Percentiles rank a stretch among this genome's conserved stretches.
These are phyloP conservation scores for Cephalotrichum gorgonifer DNA, from an alignment of 2,329 filamentous ascomycete genomes.

Conservation along the genomic window DNA sequence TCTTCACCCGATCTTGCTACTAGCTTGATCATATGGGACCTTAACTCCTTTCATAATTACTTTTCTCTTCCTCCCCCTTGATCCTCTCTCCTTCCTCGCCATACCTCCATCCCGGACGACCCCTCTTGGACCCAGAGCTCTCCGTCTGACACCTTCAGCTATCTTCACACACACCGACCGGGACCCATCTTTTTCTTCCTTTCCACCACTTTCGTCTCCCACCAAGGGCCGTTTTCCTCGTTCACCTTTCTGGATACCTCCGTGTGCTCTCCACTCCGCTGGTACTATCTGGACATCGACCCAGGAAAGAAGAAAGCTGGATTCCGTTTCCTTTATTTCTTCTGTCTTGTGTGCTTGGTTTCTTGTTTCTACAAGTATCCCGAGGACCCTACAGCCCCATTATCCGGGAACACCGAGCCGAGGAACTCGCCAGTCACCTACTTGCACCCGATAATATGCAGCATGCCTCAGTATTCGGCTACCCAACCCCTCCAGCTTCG, in stretches of 20 bases:
- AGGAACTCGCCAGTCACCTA: neutral
- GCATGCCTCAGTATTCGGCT: conserved; percentile 46
- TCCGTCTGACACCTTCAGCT: neutral
- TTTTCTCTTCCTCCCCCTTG: neutral
- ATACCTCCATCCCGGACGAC: neutral
- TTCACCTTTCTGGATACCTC: neutral
- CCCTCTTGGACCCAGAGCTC: neutral
- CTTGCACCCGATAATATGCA: conserved; percentile 37
- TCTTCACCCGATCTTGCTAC: neutral
- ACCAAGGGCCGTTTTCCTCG: neutral
- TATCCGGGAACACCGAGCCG: conserved; percentile 13
- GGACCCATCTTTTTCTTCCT: too few species aligned
- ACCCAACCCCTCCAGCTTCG: conserved; percentile 48
- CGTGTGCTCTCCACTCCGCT: neutral
- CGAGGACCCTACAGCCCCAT: conserved; percentile 5
- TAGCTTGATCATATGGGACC: conserved; percentile 1
- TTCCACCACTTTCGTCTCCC: too few species aligned
- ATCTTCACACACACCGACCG: neutral
- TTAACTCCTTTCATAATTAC: neutral
- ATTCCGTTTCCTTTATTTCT: conserved; percentile 8
- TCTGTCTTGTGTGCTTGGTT: conserved; percentile 6
- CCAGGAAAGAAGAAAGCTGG: conserved; percentile 3
- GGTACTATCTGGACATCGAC: neutral
- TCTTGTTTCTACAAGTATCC: conserved; percentile 4
- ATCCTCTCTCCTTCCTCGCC: conserved; percentile 2